Evolutionary conservation across 345 rosid genomes (phyloP).

Genomic region (Aquilaria malaccensis): DNA sequence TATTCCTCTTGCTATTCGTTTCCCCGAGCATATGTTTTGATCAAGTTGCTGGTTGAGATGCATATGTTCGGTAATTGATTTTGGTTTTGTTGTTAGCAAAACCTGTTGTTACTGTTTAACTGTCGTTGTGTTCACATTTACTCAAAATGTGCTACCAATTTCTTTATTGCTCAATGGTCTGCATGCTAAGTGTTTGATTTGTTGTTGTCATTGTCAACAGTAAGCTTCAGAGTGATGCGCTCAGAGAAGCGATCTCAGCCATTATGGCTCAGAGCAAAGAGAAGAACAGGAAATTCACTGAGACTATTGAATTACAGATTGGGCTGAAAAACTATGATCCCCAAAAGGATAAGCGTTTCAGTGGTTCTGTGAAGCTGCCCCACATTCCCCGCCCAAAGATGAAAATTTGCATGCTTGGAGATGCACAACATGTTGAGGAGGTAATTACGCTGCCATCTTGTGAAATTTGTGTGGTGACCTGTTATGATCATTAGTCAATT

Average conservation of each 20-base stretch:
- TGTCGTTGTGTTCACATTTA: no score
- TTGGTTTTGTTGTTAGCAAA: no score
- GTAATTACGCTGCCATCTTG: constrained; percentile 16
- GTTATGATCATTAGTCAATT: no score
- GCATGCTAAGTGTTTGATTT: background rate
- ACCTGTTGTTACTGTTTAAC: no score
- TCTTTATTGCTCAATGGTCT: background rate
- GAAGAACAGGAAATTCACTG: constrained; percentile 68
- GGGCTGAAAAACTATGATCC: constrained; percentile 95
- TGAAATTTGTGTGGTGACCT: no score
- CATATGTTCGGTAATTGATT: no score
- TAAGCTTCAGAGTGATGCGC: constrained; percentile 85
- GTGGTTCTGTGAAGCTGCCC: constrained; percentile 88
- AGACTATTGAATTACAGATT: constrained; percentile 92
- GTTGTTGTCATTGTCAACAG: constrained; percentile 28
- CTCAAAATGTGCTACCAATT: background rate
- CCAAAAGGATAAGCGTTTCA: constrained; percentile 91
- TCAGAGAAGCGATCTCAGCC: constrained; percentile 72
- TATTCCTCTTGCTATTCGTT: no score
- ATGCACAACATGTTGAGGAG: constrained; percentile 94
- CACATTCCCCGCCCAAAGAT: constrained; percentile 91
- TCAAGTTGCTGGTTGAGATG: no score
- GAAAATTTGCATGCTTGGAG: constrained; percentile 97
- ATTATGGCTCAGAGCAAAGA: constrained; percentile 47
- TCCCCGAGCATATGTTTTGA: no score